phyloP scores from a whole-genome alignment of 2,329 filamentous ascomycete genomes.

The Trichoderma hamatum region DNA sequence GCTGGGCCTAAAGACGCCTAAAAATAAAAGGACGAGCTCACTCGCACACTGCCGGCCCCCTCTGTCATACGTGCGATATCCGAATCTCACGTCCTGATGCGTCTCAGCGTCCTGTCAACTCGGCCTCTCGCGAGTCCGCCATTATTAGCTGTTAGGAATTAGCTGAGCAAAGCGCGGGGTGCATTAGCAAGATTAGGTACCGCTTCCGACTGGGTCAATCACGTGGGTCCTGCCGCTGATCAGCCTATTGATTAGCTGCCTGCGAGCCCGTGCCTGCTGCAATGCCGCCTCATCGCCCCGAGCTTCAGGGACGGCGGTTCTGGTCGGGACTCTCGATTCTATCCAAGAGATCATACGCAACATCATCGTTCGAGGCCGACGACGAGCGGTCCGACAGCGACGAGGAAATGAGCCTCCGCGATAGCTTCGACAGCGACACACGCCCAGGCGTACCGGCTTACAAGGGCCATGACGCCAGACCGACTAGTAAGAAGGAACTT shows the following conservation, averaged over 20 bases:
- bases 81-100: constrained; percentile 1
- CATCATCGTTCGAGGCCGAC: constrained; percentile 69
- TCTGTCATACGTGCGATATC: background rate
- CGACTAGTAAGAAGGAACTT: constrained; percentile 85
- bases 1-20: background rate
- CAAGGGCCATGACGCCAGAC: constrained; percentile 81
- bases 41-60: background rate
- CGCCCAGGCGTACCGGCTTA: constrained; percentile 58
- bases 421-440: constrained; percentile 43
- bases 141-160: background rate
- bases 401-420: constrained; percentile 42
- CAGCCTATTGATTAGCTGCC: background rate
- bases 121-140: background rate
- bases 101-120: background rate
- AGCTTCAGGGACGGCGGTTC: constrained; percentile 46
- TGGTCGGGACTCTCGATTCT: constrained; percentile 54
- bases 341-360: constrained; percentile 60
- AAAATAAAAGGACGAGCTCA: background rate
- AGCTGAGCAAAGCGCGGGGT: constrained; percentile 17
- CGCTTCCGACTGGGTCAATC: constrained; percentile 20
- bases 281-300: constrained; percentile 42
- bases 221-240: constrained; percentile 18
- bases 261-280: background rate
- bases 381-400: constrained; percentile 61
- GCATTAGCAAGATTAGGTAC: constrained; percentile 22